These are phyloP conservation scores for Yamadazyma philogaea DNA, from an alignment of 805 yeast species.

Conservation along the genomic window DNA sequence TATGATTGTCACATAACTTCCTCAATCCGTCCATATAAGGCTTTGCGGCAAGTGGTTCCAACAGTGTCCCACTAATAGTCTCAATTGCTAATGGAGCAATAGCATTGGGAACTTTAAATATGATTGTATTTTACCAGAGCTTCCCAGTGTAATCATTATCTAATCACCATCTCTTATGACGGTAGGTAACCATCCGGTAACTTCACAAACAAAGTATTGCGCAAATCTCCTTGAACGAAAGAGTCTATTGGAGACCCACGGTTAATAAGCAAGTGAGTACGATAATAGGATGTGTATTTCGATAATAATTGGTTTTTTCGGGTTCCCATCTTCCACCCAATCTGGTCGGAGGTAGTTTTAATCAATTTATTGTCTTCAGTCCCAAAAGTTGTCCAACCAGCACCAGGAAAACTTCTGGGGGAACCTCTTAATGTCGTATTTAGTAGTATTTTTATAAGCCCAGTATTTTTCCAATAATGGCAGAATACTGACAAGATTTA, in stretches of 20 bases:
- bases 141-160: constrained; percentile 21
- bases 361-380: constrained; percentile 31
- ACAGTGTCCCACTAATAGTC: constrained; percentile 27
- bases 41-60: constrained; percentile 27
- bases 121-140: constrained; percentile 22
- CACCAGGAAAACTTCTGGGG: constrained; percentile 42
- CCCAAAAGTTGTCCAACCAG: constrained; percentile 36
- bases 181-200: constrained; percentile 26
- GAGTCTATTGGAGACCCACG: constrained; percentile 19
- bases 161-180: constrained; percentile 23
- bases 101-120: constrained; percentile 26
- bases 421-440: constrained; percentile 33
- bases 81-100: constrained; percentile 26
- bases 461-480: constrained; percentile 22
- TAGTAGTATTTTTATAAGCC: too few species aligned
- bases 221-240: constrained; percentile 21
- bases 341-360: constrained; percentile 26
- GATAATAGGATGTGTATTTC: constrained; percentile 28
- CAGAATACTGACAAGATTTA: constrained; percentile 24
- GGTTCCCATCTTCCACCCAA: constrained; percentile 23
- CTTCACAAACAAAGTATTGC: constrained; percentile 18
- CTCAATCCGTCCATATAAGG: constrained; percentile 27
- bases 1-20: constrained; percentile 29
- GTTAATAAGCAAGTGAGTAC: constrained; percentile 27
- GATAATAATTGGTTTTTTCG: constrained; percentile 22